phyloP scores from a whole-genome alignment of 306 rosid species.

The Begonia loranthoides region DNA sequence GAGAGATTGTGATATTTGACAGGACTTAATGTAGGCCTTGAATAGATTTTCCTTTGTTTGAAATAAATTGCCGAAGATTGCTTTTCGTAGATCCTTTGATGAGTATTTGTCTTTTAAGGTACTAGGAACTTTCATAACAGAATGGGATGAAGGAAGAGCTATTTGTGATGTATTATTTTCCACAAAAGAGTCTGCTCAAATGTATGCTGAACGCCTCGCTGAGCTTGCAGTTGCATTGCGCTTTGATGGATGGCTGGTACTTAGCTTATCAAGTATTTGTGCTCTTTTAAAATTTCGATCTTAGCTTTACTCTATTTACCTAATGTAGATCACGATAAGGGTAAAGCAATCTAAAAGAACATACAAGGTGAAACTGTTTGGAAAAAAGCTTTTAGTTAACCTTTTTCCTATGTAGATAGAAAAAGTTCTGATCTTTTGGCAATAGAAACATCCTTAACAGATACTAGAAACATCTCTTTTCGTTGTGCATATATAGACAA shows the following conservation, averaged over 20 bases:
- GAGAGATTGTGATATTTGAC: too few relatives aligned
- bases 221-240: constrained; percentile 75
- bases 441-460: too few relatives aligned
- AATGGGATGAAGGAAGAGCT: constrained; percentile 62
- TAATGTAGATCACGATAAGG: background rate
- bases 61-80: background rate
- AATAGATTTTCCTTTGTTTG: background rate
- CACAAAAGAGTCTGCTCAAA: constrained; percentile 57
- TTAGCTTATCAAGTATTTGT: background rate
- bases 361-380: too few relatives aligned
- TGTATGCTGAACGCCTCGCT: constrained; percentile 64
- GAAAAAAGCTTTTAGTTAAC: too few relatives aligned
- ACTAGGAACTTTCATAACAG: constrained; percentile 83
- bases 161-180: constrained; percentile 39
- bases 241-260: constrained; percentile 98
- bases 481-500: too few relatives aligned
- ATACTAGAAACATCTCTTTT: too few relatives aligned
- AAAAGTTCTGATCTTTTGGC: too few relatives aligned
- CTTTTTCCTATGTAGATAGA: too few relatives aligned
- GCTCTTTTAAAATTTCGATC: background rate
- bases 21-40: too few relatives aligned
- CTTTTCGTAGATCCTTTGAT: constrained; percentile 7
- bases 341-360: too few relatives aligned
- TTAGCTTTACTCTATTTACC: background rate
- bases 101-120: constrained; percentile 31